These are phyloP conservation scores for Cutaneotrichosporon cavernicola DNA, from an alignment of 1,284 basidiomycete genomes.

Conservation along the genomic window DNA sequence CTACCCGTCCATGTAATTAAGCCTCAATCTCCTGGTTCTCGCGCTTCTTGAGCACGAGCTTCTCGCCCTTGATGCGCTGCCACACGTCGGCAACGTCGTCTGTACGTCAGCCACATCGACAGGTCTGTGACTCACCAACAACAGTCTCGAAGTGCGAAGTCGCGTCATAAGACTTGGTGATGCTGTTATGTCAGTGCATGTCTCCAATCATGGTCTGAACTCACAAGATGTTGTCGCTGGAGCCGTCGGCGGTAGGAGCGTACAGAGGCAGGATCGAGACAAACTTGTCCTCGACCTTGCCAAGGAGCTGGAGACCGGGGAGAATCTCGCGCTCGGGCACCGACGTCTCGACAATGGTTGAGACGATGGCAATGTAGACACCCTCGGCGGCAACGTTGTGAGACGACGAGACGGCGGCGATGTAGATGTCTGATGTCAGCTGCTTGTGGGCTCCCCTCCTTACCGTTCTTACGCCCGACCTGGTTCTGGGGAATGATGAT, in stretches of 20 bases:
- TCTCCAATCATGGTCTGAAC: background rate
- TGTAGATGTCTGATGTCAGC: conserved; percentile 81
- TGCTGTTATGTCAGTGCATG: conserved; percentile 40
- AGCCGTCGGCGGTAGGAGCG: conserved; percentile 79
- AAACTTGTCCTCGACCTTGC: conserved; percentile 96
- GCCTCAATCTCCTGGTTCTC: conserved; percentile 27
- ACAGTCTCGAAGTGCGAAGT: conserved; percentile 99
- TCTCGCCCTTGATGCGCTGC: conserved; percentile 66
- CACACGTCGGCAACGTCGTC: conserved; percentile 93
- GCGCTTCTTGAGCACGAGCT: conserved; percentile 52
- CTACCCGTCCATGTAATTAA: conserved; percentile 1
- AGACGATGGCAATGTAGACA: conserved; percentile 94
- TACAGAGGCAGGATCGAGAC: conserved; percentile 85
- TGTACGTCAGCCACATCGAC: background rate
- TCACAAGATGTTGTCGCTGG: conserved; percentile 57
- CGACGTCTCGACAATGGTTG: conserved; percentile 95
- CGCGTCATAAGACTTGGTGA: conserved; percentile 97
- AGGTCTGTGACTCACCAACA: conserved; percentile 52
- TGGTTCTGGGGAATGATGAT: conserved; percentile 99
- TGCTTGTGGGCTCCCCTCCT: conserved; percentile 37
- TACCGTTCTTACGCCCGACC: conserved; percentile 88
- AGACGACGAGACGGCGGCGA: conserved; percentile 92
- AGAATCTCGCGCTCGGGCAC: conserved; percentile 84
- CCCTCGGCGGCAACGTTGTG: conserved; percentile 97
- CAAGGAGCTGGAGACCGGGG: conserved; percentile 88